These are phyloP conservation scores for Scheffersomyces stipitis DNA, from an alignment of 805 yeast species.

Conservation along the genomic window DNA sequence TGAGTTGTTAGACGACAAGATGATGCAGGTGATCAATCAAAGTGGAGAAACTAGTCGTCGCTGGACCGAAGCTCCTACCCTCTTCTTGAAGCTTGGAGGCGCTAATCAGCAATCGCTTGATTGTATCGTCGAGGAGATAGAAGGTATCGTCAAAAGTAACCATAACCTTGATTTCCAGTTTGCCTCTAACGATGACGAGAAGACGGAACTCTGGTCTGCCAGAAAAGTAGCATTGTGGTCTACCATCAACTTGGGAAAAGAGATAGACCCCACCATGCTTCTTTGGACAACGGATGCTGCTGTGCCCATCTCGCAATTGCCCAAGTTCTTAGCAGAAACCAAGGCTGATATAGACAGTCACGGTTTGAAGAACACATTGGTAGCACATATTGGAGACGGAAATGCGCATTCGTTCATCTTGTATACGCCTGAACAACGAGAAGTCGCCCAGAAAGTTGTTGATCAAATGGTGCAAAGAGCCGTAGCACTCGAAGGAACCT, in stretches of 20 bases:
- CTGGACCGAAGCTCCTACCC: slow-evolving; percentile 61
- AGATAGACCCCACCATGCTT: slow-evolving; percentile 41
- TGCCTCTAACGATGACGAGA: slow-evolving; percentile 15
- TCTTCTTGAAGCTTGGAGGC: slow-evolving; percentile 60
- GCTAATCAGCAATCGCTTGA: slow-evolving; percentile 21
- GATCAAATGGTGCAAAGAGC: slow-evolving; percentile 23
- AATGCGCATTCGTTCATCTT: slow-evolving; percentile 71
- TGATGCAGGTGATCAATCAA: slow-evolving; percentile 64
- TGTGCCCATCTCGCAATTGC: slow-evolving; percentile 70
- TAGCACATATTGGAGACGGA: slow-evolving; percentile 86
- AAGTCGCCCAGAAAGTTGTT: slow-evolving; percentile 15
- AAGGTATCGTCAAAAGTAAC: slow-evolving; percentile 18
- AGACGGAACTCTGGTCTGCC: slow-evolving; percentile 22
- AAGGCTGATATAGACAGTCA: slow-evolving; percentile 56
- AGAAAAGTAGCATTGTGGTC: slow-evolving; percentile 34
- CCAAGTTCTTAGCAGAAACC: slow-evolving; percentile 61
- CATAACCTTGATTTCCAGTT: slow-evolving; percentile 12
- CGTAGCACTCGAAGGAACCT: slow-evolving; percentile 19
- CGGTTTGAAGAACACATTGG: slow-evolving; percentile 55
- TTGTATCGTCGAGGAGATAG: slow-evolving; percentile 41
- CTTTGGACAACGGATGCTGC: slow-evolving; percentile 81
- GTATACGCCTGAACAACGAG: slow-evolving; percentile 32
- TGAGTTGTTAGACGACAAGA: slow-evolving; percentile 69
- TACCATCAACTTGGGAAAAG: slow-evolving; percentile 34
- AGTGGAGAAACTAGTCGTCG: slow-evolving; percentile 52